Evolutionary conservation across 257 asterid genomes (phyloP).

Genomic region (Thymus quinquecostatus): DNA sequence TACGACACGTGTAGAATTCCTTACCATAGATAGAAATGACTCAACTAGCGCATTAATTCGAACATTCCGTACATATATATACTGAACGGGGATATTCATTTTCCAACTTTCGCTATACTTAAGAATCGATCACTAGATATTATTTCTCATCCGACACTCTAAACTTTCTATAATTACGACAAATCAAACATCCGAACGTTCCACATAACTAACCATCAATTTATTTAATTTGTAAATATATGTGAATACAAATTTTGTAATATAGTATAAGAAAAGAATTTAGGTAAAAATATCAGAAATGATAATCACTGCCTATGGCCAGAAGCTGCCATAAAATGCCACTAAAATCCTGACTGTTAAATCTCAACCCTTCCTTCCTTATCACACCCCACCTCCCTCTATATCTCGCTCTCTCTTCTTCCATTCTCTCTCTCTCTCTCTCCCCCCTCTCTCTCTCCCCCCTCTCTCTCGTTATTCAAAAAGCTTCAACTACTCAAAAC

Average conservation of each 20-base stretch:
- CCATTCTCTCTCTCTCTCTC: slow-evolving; percentile 20
- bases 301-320: slow-evolving; percentile 36
- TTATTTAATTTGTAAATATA: neutral
- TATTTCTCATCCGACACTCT: neutral
- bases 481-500: slow-evolving; percentile 25
- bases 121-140: neutral
- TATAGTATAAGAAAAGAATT: slow-evolving; percentile 15
- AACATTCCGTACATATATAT: neutral
- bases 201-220: slow-evolving; percentile 5
- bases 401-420: slow-evolving; percentile 31
- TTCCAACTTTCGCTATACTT: neutral
- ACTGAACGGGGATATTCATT: neutral
- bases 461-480: slow-evolving; percentile 19
- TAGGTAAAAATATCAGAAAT: slow-evolving; percentile 13
- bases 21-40: neutral
- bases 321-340: slow-evolving; percentile 70
- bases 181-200: neutral
- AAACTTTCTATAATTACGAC: neutral
- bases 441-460: slow-evolving; percentile 7
- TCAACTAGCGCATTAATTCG: neutral
- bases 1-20: neutral
- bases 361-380: slow-evolving; percentile 98
- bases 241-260: slow-evolving; percentile 32
- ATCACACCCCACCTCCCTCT: slow-evolving; percentile 57
- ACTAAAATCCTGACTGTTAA: slow-evolving; percentile 67